phyloP scores from a whole-genome alignment of 2,329 filamentous ascomycete species.

The Cadophora luteo-olivacea region DNA sequence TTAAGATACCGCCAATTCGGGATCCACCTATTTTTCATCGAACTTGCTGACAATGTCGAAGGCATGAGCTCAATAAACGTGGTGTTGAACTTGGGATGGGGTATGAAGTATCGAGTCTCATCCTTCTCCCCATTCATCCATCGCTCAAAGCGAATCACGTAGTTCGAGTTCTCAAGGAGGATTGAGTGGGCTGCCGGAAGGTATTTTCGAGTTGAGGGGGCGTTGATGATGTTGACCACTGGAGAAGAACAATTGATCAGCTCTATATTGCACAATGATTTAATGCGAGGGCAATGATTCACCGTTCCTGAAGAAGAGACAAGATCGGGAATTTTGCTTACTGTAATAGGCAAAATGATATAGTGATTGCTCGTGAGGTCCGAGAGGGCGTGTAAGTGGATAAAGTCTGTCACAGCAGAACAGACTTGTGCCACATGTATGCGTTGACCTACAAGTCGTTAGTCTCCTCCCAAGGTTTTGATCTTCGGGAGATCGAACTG shows the following conservation, averaged over 20 bases:
- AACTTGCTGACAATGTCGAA: not conserved
- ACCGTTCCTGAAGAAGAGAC: not conserved
- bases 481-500: not conserved
- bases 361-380: conserved; percentile 1
- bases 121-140: conserved; percentile 10
- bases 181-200: conserved; percentile 7
- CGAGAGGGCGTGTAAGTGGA: conserved; percentile 4
- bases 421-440: not conserved
- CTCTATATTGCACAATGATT: no score
- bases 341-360: conserved; percentile 16
- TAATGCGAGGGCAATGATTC: no score
- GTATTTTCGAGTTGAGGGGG: not conserved
- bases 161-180: conserved; percentile 3
- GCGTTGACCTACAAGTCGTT: not conserved
- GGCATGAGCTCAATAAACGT: conserved; percentile 6
- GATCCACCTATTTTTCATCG: not conserved
- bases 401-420: conserved; percentile 10
- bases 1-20: conserved; percentile 14
- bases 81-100: not conserved
- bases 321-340: not conserved
- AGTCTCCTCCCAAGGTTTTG: not conserved
- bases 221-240: conserved; percentile 8
- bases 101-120: conserved; percentile 7
- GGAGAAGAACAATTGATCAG: not conserved
- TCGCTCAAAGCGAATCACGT: conserved; percentile 16